phyloP scores from a whole-genome alignment of 163 green algal species.

The Scenedesmus sp. region DNA sequence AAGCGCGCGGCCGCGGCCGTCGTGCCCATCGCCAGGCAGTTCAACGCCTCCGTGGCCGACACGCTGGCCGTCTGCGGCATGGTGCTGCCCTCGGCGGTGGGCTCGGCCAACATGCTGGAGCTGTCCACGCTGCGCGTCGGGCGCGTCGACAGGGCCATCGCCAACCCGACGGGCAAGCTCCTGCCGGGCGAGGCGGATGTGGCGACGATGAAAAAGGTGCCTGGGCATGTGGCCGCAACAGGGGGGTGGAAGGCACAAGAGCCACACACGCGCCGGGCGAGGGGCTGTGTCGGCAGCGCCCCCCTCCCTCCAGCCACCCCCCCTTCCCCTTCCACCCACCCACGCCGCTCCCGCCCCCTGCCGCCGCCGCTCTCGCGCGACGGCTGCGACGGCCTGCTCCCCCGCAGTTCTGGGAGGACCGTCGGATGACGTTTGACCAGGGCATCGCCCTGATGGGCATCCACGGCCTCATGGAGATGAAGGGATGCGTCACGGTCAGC shows the following conservation, averaged over 20 bases:
- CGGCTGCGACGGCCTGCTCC: no score
- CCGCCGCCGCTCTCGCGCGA: no score
- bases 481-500: no score
- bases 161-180: not conserved
- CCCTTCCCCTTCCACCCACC: no score
- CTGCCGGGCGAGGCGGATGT: not conserved
- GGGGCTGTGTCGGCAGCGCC: no score
- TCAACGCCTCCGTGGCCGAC: not conserved
- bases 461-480: not conserved
- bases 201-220: not conserved
- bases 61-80: constrained; percentile 1
- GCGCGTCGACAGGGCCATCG: not conserved
- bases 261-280: no score
- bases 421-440: not conserved
- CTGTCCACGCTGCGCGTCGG: not conserved
- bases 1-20: not conserved
- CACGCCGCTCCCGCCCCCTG: no score
- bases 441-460: constrained; percentile 8
- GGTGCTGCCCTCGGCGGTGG: not conserved
- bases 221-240: no score
- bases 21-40: not conserved
- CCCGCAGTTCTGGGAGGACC: not conserved
- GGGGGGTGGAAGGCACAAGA: no score
- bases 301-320: no score
- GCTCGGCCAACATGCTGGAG: not conserved